These are phyloP conservation scores for Oxyria digyna DNA, from an alignment of 148 eudicot genomes.

Conservation along the genomic window DNA sequence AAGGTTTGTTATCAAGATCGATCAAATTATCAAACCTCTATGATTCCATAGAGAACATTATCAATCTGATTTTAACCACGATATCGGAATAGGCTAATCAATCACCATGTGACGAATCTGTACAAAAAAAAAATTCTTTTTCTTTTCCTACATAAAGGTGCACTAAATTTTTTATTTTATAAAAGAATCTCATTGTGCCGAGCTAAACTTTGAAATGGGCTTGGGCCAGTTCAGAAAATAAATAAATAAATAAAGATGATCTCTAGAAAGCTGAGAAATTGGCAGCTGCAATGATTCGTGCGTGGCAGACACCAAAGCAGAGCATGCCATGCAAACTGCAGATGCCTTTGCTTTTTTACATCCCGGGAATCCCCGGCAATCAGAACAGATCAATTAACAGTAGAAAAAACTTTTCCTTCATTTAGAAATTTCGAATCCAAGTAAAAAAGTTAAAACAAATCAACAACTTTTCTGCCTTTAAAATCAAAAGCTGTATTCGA, in stretches of 20 bases:
- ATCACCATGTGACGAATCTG: slow-evolving; percentile 2
- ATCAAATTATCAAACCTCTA: not conserved
- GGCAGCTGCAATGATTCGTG: not conserved
- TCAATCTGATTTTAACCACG: not conserved
- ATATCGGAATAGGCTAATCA: not conserved
- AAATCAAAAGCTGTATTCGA: not conserved
- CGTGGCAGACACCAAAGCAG: not conserved
- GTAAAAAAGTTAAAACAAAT: not conserved
- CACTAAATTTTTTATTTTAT: not conserved
- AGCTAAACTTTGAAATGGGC: not conserved
- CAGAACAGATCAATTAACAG: not conserved
- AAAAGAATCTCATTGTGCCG: not conserved
- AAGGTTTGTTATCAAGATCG: not conserved
- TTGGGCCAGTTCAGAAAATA: no score
- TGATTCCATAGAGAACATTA: not conserved
- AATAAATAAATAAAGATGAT: no score
- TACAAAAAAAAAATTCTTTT: no score
- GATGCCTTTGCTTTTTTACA: not conserved
- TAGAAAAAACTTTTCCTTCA: not conserved
- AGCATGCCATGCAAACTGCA: slow-evolving; percentile 1
- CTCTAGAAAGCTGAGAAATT: not conserved
- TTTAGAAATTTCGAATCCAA: not conserved
- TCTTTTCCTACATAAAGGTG: no score
- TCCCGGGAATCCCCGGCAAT: not conserved
- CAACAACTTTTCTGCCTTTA: not conserved